phyloP scores from a whole-genome alignment of 75 land plant species.

The Cunninghamia lanceolata region DNA sequence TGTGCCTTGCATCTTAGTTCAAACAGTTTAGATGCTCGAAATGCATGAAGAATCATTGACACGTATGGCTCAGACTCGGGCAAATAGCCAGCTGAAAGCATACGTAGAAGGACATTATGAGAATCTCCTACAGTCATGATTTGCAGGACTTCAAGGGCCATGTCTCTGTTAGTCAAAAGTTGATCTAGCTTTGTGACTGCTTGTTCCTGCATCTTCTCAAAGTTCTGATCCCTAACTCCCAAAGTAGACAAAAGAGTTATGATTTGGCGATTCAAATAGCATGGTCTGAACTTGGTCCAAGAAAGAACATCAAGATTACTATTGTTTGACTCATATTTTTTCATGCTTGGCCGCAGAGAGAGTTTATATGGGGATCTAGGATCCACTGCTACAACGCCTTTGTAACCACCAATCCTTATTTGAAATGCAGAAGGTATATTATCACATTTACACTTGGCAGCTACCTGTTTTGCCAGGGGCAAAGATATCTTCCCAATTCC shows the following conservation, averaged over 20 bases:
- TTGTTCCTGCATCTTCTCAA: conserved; percentile 65
- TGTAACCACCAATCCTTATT: conserved; percentile 85
- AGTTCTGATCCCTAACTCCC: conserved; percentile 62
- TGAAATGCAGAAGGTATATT: conserved; percentile 82
- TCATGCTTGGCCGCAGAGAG: conserved; percentile 78
- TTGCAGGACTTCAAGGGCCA: conserved; percentile 62
- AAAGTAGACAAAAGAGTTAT: conserved; percentile 86
- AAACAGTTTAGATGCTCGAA: conserved; percentile 68
- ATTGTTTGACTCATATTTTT: conserved; percentile 65
- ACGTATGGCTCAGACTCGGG: conserved; percentile 82
- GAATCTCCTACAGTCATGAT: conserved; percentile 53
- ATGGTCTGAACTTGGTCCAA: conserved; percentile 61
- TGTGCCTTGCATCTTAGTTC: conserved; percentile 62
- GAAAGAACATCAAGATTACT: conserved; percentile 69
- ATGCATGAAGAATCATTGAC: conserved; percentile 68
- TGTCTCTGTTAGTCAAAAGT: conserved; percentile 48
- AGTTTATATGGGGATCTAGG: conserved; percentile 54
- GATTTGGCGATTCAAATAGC: conserved; percentile 80
- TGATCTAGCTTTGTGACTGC: conserved; percentile 50
- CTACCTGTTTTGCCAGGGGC: conserved; percentile 65
- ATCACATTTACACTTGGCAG: conserved; percentile 23
- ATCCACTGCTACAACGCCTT: conserved; percentile 86
- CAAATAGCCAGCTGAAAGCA: conserved; percentile 66
- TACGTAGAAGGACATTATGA: conserved; percentile 48
- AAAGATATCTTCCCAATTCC: conserved; percentile 94